phyloP scores from a whole-genome alignment of 78 protist species.

The Dictyostelium purpureum region DNA sequence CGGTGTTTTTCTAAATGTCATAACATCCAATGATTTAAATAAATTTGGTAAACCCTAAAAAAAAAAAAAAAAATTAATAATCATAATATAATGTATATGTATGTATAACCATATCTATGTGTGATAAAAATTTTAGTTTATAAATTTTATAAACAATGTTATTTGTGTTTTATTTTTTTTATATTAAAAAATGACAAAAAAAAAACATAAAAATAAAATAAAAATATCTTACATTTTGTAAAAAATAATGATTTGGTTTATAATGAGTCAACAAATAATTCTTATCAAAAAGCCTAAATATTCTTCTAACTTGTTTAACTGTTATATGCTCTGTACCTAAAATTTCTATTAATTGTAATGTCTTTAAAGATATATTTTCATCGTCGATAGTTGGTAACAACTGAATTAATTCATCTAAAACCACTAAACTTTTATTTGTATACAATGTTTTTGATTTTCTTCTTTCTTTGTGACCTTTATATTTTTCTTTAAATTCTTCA shows the following conservation, averaged over 20 bases:
- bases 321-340: slow-evolving; percentile 51
- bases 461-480: not conserved
- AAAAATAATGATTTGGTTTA: not conserved
- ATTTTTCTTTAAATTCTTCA: not conserved
- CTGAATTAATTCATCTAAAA: slow-evolving; percentile 38
- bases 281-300: slow-evolving; percentile 12
- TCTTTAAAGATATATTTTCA: not conserved
- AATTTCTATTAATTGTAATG: slow-evolving; percentile 19
- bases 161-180: too few relatives aligned
- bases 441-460: slow-evolving; percentile 34
- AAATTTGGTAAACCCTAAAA: not conserved
- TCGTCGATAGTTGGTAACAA: slow-evolving; percentile 17
- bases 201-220: too few relatives aligned
- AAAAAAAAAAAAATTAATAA: not conserved
- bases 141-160: too few relatives aligned
- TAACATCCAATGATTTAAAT: slow-evolving; percentile 17
- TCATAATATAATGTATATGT: not conserved
- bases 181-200: too few relatives aligned
- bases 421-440: slow-evolving; percentile 31
- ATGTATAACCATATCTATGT: not conserved
- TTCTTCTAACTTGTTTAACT: slow-evolving; percentile 12
- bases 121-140: too few relatives aligned
- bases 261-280: not conserved
- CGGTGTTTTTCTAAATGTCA: slow-evolving; percentile 50
- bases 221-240: slow-evolving; percentile 39